Evolutionary conservation across 75 land plant genomes (phyloP).

Genomic region (Pinus albicaulis): DNA sequence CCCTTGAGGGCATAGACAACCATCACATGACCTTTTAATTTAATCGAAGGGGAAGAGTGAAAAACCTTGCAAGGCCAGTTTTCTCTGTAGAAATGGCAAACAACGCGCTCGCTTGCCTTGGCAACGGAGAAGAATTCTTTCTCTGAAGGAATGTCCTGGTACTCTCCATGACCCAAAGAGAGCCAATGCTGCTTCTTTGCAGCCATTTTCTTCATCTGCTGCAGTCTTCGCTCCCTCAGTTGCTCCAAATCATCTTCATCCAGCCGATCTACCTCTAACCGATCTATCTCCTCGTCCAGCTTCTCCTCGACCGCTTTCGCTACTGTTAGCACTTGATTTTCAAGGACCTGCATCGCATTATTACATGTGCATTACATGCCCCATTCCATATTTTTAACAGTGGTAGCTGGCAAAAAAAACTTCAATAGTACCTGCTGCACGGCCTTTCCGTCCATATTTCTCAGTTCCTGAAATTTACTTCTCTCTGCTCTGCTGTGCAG

Average conservation of each 20-base stretch:
- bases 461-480: too few relatives aligned
- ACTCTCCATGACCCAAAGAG: slow-evolving; percentile 89
- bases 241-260: slow-evolving; percentile 69
- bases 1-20: too few relatives aligned
- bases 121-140: slow-evolving; percentile 90
- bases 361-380: not conserved
- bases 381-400: not conserved
- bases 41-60: not conserved
- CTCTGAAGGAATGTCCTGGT: slow-evolving; percentile 77
- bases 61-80: slow-evolving; percentile 99
- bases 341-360: slow-evolving; percentile 55
- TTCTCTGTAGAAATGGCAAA: slow-evolving; percentile 95
- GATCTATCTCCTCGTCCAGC: slow-evolving; percentile 83
- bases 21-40: too few relatives aligned
- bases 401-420: not conserved
- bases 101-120: slow-evolving; percentile 96
- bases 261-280: slow-evolving; percentile 66
- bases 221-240: slow-evolving; percentile 68
- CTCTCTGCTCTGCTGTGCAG: too few relatives aligned
- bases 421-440: not conserved
- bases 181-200: slow-evolving; percentile 78
- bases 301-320: slow-evolving; percentile 92
- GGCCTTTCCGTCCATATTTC: not conserved
- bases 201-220: slow-evolving; percentile 83
- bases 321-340: slow-evolving; percentile 83